Conservation (phyloP, 129 eudicot genomes). For the Lonicera japonica region DNA sequence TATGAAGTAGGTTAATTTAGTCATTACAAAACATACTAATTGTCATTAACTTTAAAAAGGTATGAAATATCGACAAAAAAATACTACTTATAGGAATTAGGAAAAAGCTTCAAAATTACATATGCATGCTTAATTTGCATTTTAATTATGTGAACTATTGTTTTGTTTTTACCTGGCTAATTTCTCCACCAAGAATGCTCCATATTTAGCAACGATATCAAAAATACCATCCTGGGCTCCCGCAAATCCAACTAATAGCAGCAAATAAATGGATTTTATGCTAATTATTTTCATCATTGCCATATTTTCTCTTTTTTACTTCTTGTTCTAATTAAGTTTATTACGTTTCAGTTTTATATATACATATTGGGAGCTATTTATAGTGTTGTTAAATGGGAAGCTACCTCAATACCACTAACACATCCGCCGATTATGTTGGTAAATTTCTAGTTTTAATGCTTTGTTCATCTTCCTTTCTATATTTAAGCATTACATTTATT, state of each 20-base stretch:
- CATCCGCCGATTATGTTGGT: slow-evolving; percentile 1
- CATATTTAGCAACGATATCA: slow-evolving; percentile 9
- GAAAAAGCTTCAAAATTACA: too few relatives aligned
- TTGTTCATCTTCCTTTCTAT: too few relatives aligned
- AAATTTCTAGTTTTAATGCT: too few relatives aligned
- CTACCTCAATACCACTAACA: not conserved
- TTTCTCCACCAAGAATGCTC: not conserved
- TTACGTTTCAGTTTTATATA: not conserved
- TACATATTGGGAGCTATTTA: not conserved
- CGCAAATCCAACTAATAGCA: not conserved
- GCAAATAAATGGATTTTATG: not conserved
- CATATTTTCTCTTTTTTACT: not conserved
- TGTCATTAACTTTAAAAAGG: too few relatives aligned
- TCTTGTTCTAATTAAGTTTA: not conserved
- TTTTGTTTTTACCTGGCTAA: not conserved
- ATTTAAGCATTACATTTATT: too few relatives aligned
- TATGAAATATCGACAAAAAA: too few relatives aligned
- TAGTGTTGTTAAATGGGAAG: not conserved
- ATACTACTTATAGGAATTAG: too few relatives aligned
- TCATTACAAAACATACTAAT: too few relatives aligned
- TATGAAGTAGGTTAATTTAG: too few relatives aligned
- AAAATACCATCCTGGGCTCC: not conserved
- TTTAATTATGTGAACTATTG: not conserved
- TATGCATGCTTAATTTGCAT: too few relatives aligned
- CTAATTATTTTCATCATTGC: not conserved